Base-by-base conservation (phyloP, 768 basidiomycete genomes). In the Chalciporus piperatus region DNA sequence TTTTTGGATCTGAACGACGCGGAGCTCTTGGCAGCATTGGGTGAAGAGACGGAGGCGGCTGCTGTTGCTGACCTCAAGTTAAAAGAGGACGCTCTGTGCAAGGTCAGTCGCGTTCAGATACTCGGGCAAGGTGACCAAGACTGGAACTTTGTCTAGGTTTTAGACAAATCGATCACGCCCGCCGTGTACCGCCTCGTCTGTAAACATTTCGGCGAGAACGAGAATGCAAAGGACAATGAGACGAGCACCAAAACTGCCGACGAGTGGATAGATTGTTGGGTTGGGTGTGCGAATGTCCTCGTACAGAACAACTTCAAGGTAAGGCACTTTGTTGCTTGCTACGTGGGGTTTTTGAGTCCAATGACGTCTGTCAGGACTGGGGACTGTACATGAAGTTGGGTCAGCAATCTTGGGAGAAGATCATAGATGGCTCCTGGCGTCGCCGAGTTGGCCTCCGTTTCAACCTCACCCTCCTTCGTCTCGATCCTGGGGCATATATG, bases 261-360 rank as follows among this genome's bases (percentile, higher is more conserved):
- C 58, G 62, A 67, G 23, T 81, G 89, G 74, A 74, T 89, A 28
- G 79, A 82, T 48, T 85, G 84, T 58, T 93, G 89, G 88, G 73
- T 87, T 7, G 81, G 83, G 5, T 90, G 85, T 57, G 82, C 81
- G 1, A 75, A 75, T 49, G 75, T 91, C 16, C 59, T 84, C 14
- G 77, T 87, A 6, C 77, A 79, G 56, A 80, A 81, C 50, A 64
- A 71, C 19, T 53, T 71, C 50, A 69, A 70, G 59, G 82, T 83
- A 48, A 17, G 20, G 16, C 27, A 67, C 51, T 30, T 30, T 45
- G 6, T 41, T 45, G 19, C 4, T 7, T 6, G 20, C 28, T 45
- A 11, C 22, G 37, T n/a, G 46, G 14, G 17, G 22, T 9, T 16
- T n/a, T 16, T n/a, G 37, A 42, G 20, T 52, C 6, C 12, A 59